These are phyloP conservation scores for Creolimax fragrantissima DNA, from an alignment of 78 protist genomes.

Conservation along the genomic window DNA sequence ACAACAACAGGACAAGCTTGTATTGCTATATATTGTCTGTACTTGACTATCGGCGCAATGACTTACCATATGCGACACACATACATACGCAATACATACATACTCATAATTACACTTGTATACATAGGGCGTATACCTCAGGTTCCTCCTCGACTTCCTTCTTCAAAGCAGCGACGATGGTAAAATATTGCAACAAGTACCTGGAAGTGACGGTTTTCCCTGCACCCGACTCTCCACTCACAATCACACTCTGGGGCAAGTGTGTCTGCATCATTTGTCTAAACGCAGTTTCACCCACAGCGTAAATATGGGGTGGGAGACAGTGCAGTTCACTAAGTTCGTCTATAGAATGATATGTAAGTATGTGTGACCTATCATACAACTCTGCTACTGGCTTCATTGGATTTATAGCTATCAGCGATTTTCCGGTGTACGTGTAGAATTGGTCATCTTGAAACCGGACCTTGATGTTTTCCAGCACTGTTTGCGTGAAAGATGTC, in stretches of 20 bases:
- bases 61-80: no score
- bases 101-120: no score
- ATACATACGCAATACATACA: no score
- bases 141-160: neutral
- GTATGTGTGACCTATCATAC: neutral
- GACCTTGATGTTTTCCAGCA: neutral
- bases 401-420: neutral
- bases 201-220: slow-evolving; percentile 46
- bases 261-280: slow-evolving; percentile 19
- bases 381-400: neutral
- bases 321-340: neutral
- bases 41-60: no score
- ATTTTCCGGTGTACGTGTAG: slow-evolving; percentile 2
- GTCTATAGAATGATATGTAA: neutral
- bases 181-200: slow-evolving; percentile 22
- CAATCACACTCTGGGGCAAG: slow-evolving; percentile 19
- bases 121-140: no score
- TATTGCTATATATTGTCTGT: no score
- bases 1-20: no score
- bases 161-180: slow-evolving; percentile 11
- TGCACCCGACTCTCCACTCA: slow-evolving; percentile 65
- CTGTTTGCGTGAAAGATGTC: neutral
- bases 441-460: neutral
- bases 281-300: slow-evolving; percentile 64
- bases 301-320: slow-evolving; percentile 49